Evolutionary conservation across 306 rosid genomes (phyloP).

Genomic region (Prunus campanulata): DNA sequence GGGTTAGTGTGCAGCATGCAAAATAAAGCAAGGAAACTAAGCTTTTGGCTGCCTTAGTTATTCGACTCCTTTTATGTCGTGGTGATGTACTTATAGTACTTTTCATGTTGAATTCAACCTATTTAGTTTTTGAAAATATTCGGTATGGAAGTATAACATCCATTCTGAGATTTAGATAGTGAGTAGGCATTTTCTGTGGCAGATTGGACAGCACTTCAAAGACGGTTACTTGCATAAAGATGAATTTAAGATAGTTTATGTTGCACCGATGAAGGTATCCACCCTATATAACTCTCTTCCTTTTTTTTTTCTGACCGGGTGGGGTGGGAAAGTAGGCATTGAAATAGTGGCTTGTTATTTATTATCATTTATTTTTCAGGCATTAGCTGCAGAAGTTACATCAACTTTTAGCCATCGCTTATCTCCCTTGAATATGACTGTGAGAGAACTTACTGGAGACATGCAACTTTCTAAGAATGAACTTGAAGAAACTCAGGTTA

Average conservation of each 20-base stretch:
- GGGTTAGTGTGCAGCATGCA: not conserved
- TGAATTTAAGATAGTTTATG: constrained; percentile 93
- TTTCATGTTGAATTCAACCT: not conserved
- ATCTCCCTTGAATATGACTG: constrained; percentile 88
- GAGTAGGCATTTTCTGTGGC: constrained; percentile 28
- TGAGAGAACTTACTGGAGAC: constrained; percentile 95
- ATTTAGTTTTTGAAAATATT: not conserved
- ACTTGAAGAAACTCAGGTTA: constrained; percentile 97
- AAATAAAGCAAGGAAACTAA: not conserved
- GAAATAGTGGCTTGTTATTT: not conserved
- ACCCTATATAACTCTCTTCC: constrained; percentile 18
- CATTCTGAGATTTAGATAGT: constrained; percentile 18
- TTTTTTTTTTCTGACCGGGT: not conserved
- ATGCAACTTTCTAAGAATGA: constrained; percentile 93
- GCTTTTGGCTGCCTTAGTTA: not conserved
- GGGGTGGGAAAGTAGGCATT: not conserved
- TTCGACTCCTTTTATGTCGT: not conserved
- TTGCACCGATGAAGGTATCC: constrained; percentile 97
- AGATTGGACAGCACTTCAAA: constrained; percentile 96
- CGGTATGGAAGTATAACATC: not conserved
- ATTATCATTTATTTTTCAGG: constrained; percentile 47
- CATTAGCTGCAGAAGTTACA: constrained; percentile 97
- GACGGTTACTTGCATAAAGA: constrained; percentile 92
- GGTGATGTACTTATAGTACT: not conserved
- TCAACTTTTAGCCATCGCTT: constrained; percentile 89